Evolutionary conservation across 257 asterid genomes (phyloP), one percentile per base, ranked within the genome.

Genomic region (Striga asiatica): DNA sequence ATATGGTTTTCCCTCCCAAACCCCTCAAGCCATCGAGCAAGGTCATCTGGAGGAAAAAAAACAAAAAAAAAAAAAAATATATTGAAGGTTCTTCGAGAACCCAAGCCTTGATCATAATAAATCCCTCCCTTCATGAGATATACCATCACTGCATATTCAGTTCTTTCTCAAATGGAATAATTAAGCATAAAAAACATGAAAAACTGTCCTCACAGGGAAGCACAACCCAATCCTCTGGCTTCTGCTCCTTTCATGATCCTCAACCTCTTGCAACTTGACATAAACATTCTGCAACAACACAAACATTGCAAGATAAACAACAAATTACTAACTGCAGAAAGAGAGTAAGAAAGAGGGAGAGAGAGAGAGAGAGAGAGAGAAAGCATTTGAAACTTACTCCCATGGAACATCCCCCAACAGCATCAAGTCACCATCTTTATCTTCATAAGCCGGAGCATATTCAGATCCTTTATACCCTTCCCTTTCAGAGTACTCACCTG

Each of bases 371-470:
- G 45, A 6, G 37, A 41, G 16, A 19, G 37, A 19, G 11, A 23
- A 1, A 5, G 52, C 4, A 46, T 12, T 24, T 50, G 2, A 47
- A 34, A 23, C 76, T 63, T 76, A 85, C 95, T 73, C 83, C 81
- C 83, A 87, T 16, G 96, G 96, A 61, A 84, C 96, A 70, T 88
- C 96, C 41, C 97, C 95, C 51, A 88, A 88, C 37, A 88, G 97
- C 97, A 84, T 88, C 70, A 85, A 73, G 42, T 88, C 97, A 16
- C 93, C 93, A 70, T 88, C 97, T 73, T 88, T 88, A 53, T 84
- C 97, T 75, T 88, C 97, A 62, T 84, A 88, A 0, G 95, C 94
- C 52, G 97, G 95, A 34, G 95, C 85, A 70, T 68, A 88, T 75
- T 81, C 97, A 2, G 97, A 88, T 34, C 95, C 91, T 60, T 71